Percentiles rank a stretch among this genome's conserved stretches.
These are phyloP conservation scores for Imleria badia DNA, from an alignment of 768 basidiomycete genomes.

Conservation along the genomic window DNA sequence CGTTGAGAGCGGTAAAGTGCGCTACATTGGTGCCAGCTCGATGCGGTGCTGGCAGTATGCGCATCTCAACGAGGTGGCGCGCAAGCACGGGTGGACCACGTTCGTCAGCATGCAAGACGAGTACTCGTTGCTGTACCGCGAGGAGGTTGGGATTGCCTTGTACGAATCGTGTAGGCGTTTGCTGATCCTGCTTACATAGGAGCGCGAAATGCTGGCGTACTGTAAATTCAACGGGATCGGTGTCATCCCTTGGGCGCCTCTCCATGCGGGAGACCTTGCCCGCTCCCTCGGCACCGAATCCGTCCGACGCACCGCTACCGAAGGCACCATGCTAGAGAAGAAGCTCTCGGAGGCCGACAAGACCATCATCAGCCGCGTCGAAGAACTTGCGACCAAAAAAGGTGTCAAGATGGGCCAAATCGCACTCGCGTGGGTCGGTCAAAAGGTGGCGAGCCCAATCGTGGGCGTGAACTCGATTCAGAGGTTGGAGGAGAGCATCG, in stretches of 20 bases:
- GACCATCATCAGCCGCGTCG: too few species aligned
- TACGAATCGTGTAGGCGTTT: too few species aligned
- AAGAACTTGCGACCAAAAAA: constrained; percentile 39
- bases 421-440: constrained; percentile 41
- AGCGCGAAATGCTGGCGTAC: too few species aligned
- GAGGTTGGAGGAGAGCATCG: constrained; percentile 31
- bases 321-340: too few species aligned
- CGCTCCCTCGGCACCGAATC: too few species aligned
- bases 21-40: constrained; percentile 51
- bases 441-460: constrained; percentile 46
- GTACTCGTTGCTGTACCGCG: constrained; percentile 44
- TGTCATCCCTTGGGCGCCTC: too few species aligned
- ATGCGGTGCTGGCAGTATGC: constrained; percentile 49
- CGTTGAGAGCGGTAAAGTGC: constrained; percentile 45
- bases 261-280: too few species aligned
- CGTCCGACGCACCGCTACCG: too few species aligned
- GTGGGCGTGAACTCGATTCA: constrained; percentile 38
- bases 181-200: too few species aligned
- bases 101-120: constrained; percentile 53
- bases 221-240: too few species aligned
- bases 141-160: constrained; percentile 30
- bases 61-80: constrained; percentile 44
- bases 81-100: constrained; percentile 46
- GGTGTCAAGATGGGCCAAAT: constrained; percentile 45
- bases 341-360: too few species aligned